phyloP scores from a whole-genome alignment of 768 basidiomycete genomes.

The Panaeolus papilionaceus region DNA sequence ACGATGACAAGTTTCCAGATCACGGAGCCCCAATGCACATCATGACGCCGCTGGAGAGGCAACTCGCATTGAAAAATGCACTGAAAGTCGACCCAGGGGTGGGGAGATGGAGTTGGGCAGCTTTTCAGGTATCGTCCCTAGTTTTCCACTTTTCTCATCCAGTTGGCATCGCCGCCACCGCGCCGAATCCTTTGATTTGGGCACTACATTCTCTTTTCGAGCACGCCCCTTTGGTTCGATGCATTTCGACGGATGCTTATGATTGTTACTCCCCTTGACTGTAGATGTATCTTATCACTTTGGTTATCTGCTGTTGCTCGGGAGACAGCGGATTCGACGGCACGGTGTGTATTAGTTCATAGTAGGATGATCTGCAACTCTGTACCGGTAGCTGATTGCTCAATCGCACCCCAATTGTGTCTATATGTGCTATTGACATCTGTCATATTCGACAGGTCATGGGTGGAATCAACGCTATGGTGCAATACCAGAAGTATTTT shows the following conservation, averaged over 20 bases:
- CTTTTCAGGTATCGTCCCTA: slow-evolving; percentile 38
- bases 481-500: slow-evolving; percentile 54
- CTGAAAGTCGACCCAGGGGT: slow-evolving; percentile 51
- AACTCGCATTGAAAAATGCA: slow-evolving; percentile 45
- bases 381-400: neutral
- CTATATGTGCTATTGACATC: neutral
- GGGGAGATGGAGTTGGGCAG: slow-evolving; percentile 39
- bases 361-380: neutral
- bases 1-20: slow-evolving; percentile 23
- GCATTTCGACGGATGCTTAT: neutral
- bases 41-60: slow-evolving; percentile 45
- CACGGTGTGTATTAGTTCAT: slow-evolving; percentile 41
- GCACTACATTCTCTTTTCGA: neutral
- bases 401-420: slow-evolving; percentile 7
- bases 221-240: neutral
- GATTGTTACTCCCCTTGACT: neutral
- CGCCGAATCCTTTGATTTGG: slow-evolving; percentile 6
- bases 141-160: neutral
- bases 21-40: slow-evolving; percentile 12
- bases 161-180: neutral
- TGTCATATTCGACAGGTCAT: slow-evolving; percentile 43
- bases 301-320: slow-evolving; percentile 54
- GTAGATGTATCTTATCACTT: slow-evolving; percentile 53
- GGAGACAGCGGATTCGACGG: slow-evolving; percentile 61
- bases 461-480: slow-evolving; percentile 60